Base-by-base conservation (phyloP, 2,329 filamentous ascomycete species). In the Tolypocladium sp. region DNA sequence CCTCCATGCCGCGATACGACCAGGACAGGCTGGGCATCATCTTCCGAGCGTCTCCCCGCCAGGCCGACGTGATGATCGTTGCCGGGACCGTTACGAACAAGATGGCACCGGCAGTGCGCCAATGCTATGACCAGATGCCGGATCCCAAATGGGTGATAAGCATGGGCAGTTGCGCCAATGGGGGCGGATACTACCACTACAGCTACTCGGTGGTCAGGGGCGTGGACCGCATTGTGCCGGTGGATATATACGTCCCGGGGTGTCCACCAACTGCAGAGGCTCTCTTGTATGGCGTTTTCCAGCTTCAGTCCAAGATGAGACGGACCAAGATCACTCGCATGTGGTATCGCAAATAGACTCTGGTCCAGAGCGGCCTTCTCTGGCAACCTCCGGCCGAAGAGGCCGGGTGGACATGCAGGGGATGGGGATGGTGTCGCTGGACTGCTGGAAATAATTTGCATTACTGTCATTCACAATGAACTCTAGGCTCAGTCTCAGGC, bases 111-210 rank as follows among this genome's bases (percentile, higher is more conserved):
- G 92, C 92, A 35, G 78, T 96, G 70, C 83, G 92, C 73, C 90
- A 93, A 76, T 88, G 94, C 62, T 96, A 96, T 78, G 92, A 96
- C 75, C 92, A 96, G 79, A 96, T 96, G 91, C 91, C 91, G 30
- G 91, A 96, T 44, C 91, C 91, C 17, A 82, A 88, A 70, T 95
- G 91, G 91, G 91, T 92, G 66, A 74, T 85, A 67, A 89, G 85
- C 66, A 92, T 93, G 90, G 90, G 90, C 15, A 90, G 86, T 68
- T 93, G 90, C 73, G 89, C 90, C 61, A 92, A 92, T 73, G 89
- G 90, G 56, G 90, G 90, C 61, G 90, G 90, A 56, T 92, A 92
- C 77, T 92, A 92, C 73, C 90, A 92, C 75, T 92, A 92, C 77
- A 89, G 85, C 74, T 93, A 93, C 77, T 85, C 81, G 64, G 89